phyloP scores from a whole-genome alignment of 1,284 basidiomycete species.

The Testicularia cyperi region DNA sequence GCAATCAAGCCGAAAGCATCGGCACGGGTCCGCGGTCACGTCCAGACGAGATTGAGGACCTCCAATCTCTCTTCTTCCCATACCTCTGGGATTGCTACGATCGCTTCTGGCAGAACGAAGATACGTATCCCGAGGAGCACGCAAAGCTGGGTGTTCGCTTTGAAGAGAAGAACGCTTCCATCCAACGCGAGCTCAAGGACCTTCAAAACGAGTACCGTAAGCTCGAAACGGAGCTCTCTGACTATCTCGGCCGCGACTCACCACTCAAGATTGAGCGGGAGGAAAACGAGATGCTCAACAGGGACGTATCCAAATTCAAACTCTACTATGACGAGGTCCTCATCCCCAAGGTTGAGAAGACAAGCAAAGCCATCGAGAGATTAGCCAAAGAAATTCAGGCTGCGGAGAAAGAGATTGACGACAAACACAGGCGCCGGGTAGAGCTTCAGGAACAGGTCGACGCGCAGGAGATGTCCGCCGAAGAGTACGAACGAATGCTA shows the following conservation, averaged over 20 bases:
- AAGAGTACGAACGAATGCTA: slow-evolving; percentile 53
- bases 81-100: slow-evolving; percentile 59
- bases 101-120: slow-evolving; percentile 58
- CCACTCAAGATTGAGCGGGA: slow-evolving; percentile 47
- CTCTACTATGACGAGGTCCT: slow-evolving; percentile 54
- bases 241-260: slow-evolving; percentile 37
- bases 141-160: slow-evolving; percentile 49
- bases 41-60: slow-evolving; percentile 46
- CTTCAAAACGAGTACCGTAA: slow-evolving; percentile 40
- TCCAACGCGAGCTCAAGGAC: slow-evolving; percentile 39
- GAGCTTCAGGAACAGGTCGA: slow-evolving; percentile 48
- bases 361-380: slow-evolving; percentile 42
- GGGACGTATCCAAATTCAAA: slow-evolving; percentile 54
- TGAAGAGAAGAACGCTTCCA: slow-evolving; percentile 36
- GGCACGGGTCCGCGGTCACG: slow-evolving; percentile 48
- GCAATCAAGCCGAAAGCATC: slow-evolving; percentile 31
- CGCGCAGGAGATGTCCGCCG: slow-evolving; percentile 52
- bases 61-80: slow-evolving; percentile 53
- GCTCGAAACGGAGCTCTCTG: slow-evolving; percentile 37
- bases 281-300: slow-evolving; percentile 46
- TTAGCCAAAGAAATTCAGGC: slow-evolving; percentile 38
- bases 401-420: slow-evolving; percentile 39
- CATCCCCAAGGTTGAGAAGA: slow-evolving; percentile 53
- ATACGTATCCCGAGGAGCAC: slow-evolving; percentile 56
- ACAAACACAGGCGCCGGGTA: slow-evolving; percentile 36